Evolutionary conservation across 2,329 filamentous ascomycete species (phyloP).

Genomic region (Colletotrichum nymphaeae): DNA sequence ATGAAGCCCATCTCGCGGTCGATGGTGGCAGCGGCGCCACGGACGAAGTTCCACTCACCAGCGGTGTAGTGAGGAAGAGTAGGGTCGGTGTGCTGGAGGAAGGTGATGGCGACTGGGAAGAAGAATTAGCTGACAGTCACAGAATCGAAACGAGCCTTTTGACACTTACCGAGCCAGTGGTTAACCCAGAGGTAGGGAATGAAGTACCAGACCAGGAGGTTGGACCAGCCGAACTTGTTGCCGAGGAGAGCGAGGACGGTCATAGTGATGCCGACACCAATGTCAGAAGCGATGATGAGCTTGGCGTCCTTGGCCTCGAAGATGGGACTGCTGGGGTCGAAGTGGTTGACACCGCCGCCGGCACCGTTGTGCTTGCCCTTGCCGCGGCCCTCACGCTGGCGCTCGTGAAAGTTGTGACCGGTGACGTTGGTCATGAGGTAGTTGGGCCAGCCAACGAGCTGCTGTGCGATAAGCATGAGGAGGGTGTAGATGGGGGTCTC

Average conservation of each 20-base stretch:
- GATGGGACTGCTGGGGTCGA: conserved; percentile 86
- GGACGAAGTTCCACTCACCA: conserved; percentile 90
- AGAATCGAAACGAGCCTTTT: background rate
- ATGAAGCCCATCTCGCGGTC: conserved; percentile 98
- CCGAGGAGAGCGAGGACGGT: conserved; percentile 75
- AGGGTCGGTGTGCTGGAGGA: conserved; percentile 96
- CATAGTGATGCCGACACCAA: conserved; percentile 77
- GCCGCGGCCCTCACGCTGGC: conserved; percentile 92
- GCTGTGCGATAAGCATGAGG: conserved; percentile 80
- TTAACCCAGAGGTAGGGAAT: conserved; percentile 97
- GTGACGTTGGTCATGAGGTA: conserved; percentile 94
- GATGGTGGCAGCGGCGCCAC: conserved; percentile 93
- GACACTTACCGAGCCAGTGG: conserved; percentile 92
- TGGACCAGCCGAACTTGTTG: conserved; percentile 83
- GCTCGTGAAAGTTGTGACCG: conserved; percentile 94
- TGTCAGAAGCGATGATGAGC: conserved; percentile 85
- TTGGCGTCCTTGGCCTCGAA: conserved; percentile 93
- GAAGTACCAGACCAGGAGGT: conserved; percentile 95
- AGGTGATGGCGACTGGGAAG: conserved; percentile 90
- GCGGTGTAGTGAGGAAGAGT: conserved; percentile 91
- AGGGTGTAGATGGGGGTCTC: conserved; percentile 91
- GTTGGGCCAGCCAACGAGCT: conserved; percentile 92
- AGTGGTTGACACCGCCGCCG: conserved; percentile 91
- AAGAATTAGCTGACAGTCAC: background rate
- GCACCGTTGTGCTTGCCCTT: conserved; percentile 90